A percentile compares a stretch with the other conserved stretches of the same genome.
These are phyloP conservation scores for Diplodia sapinea DNA, from an alignment of 2,329 filamentous ascomycete species.

Conservation along the genomic window DNA sequence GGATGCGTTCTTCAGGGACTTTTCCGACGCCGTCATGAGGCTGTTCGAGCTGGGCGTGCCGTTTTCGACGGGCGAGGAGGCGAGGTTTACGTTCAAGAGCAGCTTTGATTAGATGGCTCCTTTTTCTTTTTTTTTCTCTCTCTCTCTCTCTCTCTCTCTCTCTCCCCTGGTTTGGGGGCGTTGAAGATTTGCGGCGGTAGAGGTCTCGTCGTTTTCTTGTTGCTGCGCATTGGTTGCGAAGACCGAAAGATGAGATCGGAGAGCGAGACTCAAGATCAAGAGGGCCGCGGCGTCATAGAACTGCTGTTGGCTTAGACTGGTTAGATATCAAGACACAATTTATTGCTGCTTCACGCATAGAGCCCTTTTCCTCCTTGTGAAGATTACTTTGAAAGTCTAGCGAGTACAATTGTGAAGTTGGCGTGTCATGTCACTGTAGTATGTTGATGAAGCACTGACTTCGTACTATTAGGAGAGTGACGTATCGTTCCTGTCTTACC, in stretches of 20 bases:
- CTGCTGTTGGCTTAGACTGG: not conserved
- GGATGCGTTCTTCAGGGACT: slow-evolving; percentile 92
- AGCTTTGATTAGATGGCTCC: slow-evolving; percentile 43
- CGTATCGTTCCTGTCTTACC: no score
- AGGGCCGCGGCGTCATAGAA: not conserved
- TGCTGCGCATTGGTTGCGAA: not conserved
- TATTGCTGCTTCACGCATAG: not conserved
- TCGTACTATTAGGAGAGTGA: no score
- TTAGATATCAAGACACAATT: not conserved
- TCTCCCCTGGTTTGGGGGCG: not conserved
- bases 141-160: no score
- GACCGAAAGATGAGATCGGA: not conserved
- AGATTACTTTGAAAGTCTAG: no score
- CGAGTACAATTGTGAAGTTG: no score
- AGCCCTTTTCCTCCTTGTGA: no score
- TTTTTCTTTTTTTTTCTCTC: no score
- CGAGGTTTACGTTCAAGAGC: slow-evolving; percentile 55
- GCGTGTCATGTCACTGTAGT: no score
- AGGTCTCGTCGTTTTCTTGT: not conserved
- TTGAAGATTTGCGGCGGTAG: not conserved
- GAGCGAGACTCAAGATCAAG: not conserved
- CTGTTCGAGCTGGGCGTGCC: slow-evolving; percentile 95
- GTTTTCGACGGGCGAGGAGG: slow-evolving; percentile 64
- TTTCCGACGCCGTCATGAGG: slow-evolving; percentile 76
- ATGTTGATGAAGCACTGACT: no score